A percentile compares a stretch with the other conserved stretches of the same genome.
These are phyloP conservation scores for Microcera coccophila DNA, from an alignment of 2,329 filamentous ascomycete species.

Conservation along the genomic window DNA sequence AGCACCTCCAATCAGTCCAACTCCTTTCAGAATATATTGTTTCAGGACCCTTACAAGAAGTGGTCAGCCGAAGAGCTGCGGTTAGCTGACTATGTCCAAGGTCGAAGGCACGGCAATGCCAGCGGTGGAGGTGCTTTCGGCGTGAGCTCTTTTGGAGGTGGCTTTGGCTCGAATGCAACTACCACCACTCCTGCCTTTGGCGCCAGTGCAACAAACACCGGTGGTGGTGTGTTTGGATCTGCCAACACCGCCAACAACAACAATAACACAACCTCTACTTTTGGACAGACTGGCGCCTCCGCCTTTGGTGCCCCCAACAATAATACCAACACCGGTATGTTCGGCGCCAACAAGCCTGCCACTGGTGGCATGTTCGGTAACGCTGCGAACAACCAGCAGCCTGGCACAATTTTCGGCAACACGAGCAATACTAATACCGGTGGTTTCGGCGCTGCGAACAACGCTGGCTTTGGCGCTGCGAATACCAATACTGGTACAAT, in stretches of 20 bases:
- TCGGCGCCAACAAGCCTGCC: slow-evolving; percentile 30
- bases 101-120: slow-evolving; percentile 76
- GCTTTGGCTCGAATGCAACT: slow-evolving; percentile 41
- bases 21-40: slow-evolving; percentile 74
- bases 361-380: slow-evolving; percentile 27
- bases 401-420: slow-evolving; percentile 25
- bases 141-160: slow-evolving; percentile 50
- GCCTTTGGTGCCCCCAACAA: slow-evolving; percentile 41
- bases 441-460: slow-evolving; percentile 37
- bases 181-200: slow-evolving; percentile 45
- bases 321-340: slow-evolving; percentile 36
- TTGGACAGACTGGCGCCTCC: slow-evolving; percentile 24
- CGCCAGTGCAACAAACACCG: slow-evolving; percentile 32
- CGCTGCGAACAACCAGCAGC: slow-evolving; percentile 18
- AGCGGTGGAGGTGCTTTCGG: slow-evolving; percentile 86
- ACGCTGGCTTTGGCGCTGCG: slow-evolving; percentile 40
- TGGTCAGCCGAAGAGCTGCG: slow-evolving; percentile 85
- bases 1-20: slow-evolving; percentile 46
- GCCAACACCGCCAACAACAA: slow-evolving; percentile 27
- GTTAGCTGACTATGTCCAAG: slow-evolving; percentile 83
- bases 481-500: slow-evolving; percentile 34
- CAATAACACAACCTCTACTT: slow-evolving; percentile 30
- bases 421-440: slow-evolving; percentile 26
- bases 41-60: slow-evolving; percentile 77
- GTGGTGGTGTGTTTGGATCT: slow-evolving; percentile 37